Percentiles rank a stretch among this genome's conserved stretches.
phyloP scores from a whole-genome alignment of 169 alveolate species.

The Besnoitia besnoiti region DNA sequence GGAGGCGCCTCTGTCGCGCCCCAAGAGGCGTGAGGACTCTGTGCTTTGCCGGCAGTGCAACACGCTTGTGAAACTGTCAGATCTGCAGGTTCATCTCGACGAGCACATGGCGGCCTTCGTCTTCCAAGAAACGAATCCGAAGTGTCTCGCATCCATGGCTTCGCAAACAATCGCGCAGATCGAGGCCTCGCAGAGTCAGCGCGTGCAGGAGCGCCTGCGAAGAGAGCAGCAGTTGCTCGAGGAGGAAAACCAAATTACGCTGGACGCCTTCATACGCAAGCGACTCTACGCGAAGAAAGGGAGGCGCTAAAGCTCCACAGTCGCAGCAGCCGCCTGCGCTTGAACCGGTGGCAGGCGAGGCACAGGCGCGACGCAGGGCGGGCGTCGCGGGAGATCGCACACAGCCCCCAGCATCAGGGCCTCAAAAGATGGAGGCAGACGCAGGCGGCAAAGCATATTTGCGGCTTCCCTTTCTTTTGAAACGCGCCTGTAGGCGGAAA shows the following conservation, averaged over 20 bases:
- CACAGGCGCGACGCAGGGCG: too few relatives aligned
- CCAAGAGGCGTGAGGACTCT: background rate
- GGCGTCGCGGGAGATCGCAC: too few relatives aligned
- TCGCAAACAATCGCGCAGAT: background rate
- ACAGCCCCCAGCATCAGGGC: too few relatives aligned
- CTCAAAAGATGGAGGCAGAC: too few relatives aligned
- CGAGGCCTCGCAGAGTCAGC: background rate
- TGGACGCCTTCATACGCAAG: background rate
- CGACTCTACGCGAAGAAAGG: background rate
- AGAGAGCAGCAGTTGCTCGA: constrained; percentile 2
- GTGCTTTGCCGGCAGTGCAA: constrained; percentile 2
- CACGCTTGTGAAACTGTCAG: background rate
- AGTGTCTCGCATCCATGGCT: background rate
- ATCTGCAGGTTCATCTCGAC: constrained; percentile 11
- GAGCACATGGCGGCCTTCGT: background rate
- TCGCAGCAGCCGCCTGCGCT: too few relatives aligned
- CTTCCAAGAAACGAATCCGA: constrained; percentile 13
- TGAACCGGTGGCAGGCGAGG: too few relatives aligned
- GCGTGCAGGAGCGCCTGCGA: background rate
- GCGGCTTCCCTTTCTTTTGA: too few relatives aligned
- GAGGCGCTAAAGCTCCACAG: too few relatives aligned
- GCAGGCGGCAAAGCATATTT: too few relatives aligned
- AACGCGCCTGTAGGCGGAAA: too few relatives aligned
- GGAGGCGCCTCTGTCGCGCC: background rate
- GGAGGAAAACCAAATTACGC: background rate